Evolutionary conservation across 192 early-diverging fungal genomes (phyloP).

Genomic region (Gryganskiella cystojenkinii): DNA sequence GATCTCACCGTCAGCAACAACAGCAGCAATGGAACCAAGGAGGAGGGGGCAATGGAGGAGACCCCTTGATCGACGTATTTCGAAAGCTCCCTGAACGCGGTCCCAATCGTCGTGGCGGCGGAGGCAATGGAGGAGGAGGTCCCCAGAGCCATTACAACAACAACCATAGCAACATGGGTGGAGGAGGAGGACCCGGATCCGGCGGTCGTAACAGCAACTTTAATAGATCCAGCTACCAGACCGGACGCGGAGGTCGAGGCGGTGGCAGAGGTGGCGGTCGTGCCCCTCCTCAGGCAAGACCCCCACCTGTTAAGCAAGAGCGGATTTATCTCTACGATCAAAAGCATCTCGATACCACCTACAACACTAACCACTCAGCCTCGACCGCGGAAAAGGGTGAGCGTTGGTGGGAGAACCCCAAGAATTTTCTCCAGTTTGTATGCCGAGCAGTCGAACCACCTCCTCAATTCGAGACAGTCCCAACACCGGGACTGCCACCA

Average conservation of each 20-base stretch:
- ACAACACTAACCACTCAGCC: slow-evolving; percentile 30
- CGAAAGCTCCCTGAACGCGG: no score
- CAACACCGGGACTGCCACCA: slow-evolving; percentile 28
- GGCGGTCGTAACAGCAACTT: slow-evolving; percentile 11
- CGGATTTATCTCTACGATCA: slow-evolving; percentile 48
- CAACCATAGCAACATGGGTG: slow-evolving; percentile 6
- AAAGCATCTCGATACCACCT: slow-evolving; percentile 40
- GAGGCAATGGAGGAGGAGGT: slow-evolving; percentile 10
- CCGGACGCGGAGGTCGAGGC: slow-evolving; percentile 22
- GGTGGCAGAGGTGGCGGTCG: slow-evolving; percentile 20
- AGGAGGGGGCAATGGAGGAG: no score
- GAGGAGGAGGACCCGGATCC: not conserved
- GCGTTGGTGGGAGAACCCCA: slow-evolving; percentile 52
- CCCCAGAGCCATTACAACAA: slow-evolving; percentile 8
- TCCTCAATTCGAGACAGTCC: slow-evolving; percentile 39
- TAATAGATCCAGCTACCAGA: no score
- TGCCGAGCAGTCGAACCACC: slow-evolving; percentile 42
- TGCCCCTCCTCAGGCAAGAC: not conserved
- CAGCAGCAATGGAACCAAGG: no score
- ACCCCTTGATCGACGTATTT: no score
- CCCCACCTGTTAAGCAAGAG: slow-evolving; percentile 37
- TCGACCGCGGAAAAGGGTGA: slow-evolving; percentile 47
- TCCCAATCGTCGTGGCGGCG: not conserved
- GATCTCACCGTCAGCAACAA: no score
- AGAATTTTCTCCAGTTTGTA: slow-evolving; percentile 47